Evolutionary conservation across 306 rosid genomes (phyloP), one percentile per base, ranked within the genome.

Genomic region (Ammopiptanthus mongolicus): DNA sequence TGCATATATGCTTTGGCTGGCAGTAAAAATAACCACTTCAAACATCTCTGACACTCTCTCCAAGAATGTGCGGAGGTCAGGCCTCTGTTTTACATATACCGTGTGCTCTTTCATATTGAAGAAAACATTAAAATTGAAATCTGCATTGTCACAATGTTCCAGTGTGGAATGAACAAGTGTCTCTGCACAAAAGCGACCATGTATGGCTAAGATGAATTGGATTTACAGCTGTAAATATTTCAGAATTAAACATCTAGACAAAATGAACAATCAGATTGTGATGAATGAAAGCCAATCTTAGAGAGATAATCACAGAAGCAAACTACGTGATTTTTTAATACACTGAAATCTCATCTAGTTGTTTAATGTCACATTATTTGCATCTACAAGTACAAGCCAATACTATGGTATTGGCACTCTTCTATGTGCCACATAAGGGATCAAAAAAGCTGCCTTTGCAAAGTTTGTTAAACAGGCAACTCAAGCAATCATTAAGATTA

Each of bases 1-100:
- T 25, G 99, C 99, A 74, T 95, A 95, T 63, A 95, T 85, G 79
- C 99, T 92, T 86, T 95, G 97, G 87, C 99, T 95, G 82, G 99
- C 99, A 47, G 99, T 95, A 75, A 95, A 95, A 76, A 95, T 85
- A 73, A 92, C 80, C 67, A 95, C 91, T 81, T 95, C 97, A 82
- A 95, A 95, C 91, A 90, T 87, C 87, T 90, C 99, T 48, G 97
- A 91, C 71, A 92, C 97, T 83, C 89, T 88, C 82, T 89, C 99
- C 84, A 95, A 81, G 90, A 95, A 95, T 42, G 71, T 68, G 56
- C 79, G 89, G 78, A 95, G 99, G 81, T 82, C 69, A 72, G 99
- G 99, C 88, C 99, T 88, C 89, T 81, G 86, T 74, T 82, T 91
- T 47, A 95, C 99, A 65, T 91, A 90, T 37, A 95, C 99, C 9